These are phyloP conservation scores for Ascochyta koolunga DNA, from an alignment of 2,329 filamentous ascomycete species.

Conservation along the genomic window DNA sequence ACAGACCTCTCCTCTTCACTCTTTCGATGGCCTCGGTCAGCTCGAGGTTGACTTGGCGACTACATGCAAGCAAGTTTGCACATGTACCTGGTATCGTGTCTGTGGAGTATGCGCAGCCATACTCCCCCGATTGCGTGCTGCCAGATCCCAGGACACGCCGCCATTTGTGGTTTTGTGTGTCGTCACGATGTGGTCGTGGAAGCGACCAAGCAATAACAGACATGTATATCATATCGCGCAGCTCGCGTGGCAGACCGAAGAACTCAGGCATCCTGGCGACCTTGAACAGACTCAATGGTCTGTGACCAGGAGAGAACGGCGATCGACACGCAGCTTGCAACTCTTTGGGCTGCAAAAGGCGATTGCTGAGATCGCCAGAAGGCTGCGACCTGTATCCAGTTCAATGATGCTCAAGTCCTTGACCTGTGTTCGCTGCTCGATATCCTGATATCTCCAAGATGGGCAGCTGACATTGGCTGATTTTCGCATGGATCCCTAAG, in stretches of 20 bases:
- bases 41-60: conserved; percentile 38
- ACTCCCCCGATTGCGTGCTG: conserved; percentile 27
- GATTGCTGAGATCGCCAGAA: no score
- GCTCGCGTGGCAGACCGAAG: conserved; percentile 38
- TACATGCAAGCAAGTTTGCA: conserved; percentile 38
- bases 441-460: neutral
- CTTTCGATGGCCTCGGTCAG: conserved; percentile 31
- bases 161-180: conserved; percentile 25
- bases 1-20: conserved; percentile 21
- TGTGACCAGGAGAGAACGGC: no score
- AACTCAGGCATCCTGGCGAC: conserved; percentile 18
- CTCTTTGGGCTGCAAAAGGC: no score
- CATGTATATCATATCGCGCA: conserved; percentile 44
- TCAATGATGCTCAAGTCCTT: no score
- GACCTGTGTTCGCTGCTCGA: neutral
- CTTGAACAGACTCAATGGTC: no score
- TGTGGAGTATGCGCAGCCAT: conserved; percentile 34
- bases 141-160: conserved; percentile 23
- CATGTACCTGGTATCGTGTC: conserved; percentile 34
- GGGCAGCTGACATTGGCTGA: neutral
- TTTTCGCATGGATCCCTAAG: neutral
- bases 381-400: no score
- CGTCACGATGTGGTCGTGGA: conserved; percentile 25
- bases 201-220: conserved; percentile 32
- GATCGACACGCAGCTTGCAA: no score